A percentile compares a stretch with the other conserved stretches of the same genome.
Conservation (phyloP, 352 stramenopile genomes). For the Phytophthora uliginosa region DNA sequence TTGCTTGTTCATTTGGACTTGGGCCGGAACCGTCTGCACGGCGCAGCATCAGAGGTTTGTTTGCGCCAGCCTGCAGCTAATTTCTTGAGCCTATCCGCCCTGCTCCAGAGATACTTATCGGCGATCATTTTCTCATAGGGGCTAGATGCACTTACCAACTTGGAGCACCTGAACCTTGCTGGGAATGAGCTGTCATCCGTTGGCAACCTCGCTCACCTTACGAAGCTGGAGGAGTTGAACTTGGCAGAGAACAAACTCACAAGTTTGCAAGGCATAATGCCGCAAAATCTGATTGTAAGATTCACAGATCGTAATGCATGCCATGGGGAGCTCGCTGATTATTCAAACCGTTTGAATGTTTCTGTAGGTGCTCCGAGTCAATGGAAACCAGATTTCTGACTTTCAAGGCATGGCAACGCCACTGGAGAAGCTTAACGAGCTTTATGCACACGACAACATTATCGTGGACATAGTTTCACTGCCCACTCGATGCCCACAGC, state of each 20-base stretch:
- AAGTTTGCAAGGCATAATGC: conserved; percentile 62
- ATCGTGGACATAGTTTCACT: conserved; percentile 46
- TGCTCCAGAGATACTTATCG: not conserved
- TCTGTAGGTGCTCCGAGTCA: conserved; percentile 53
- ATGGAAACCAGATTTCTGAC: conserved; percentile 58
- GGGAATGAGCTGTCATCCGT: conserved; percentile 67
- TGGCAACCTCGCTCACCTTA: conserved; percentile 68
- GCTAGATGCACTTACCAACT: conserved; percentile 57
- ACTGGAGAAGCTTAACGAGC: conserved; percentile 62
- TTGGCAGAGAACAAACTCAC: conserved; percentile 65
- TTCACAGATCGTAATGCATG: not conserved
- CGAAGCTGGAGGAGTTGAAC: conserved; percentile 82
- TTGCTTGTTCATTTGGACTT: conserved; percentile 77
- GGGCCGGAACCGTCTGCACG: conserved; percentile 64
- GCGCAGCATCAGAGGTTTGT: conserved; percentile 53
- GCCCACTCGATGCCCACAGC: conserved; percentile 45
- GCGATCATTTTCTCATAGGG: conserved; percentile 37
- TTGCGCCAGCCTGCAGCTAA: not conserved
- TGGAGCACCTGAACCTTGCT: conserved; percentile 75
- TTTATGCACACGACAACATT: conserved; percentile 74
- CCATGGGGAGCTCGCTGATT: not conserved
- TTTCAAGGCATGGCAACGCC: conserved; percentile 50
- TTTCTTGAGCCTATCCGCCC: not conserved
- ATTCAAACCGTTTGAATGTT: not conserved
- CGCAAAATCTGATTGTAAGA: conserved; percentile 58